Conservation (phyloP, 2,329 filamentous ascomycete genomes). For the Aureobasidium sp. region DNA sequence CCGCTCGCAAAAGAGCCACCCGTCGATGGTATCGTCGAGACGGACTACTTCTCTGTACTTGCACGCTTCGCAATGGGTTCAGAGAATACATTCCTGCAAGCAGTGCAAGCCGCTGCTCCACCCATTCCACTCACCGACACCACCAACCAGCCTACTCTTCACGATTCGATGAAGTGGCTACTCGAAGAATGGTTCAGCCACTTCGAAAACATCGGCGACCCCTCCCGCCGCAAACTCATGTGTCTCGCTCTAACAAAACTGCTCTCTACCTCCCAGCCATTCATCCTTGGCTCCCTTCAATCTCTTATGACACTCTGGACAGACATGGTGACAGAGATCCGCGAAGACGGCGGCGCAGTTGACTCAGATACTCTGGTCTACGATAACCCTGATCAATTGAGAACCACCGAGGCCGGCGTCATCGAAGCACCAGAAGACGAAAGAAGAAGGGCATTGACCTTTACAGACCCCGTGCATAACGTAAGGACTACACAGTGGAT, state of each 20-base stretch:
- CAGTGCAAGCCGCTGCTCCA: constrained; percentile 31
- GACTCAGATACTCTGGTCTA: constrained; percentile 34
- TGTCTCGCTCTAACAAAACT: constrained; percentile 64
- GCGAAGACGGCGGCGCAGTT: constrained; percentile 46
- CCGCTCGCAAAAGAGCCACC: constrained; percentile 62
- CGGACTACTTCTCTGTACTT: constrained; percentile 78
- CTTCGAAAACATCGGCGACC: constrained; percentile 58
- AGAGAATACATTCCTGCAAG: constrained; percentile 56
- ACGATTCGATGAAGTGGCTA: constrained; percentile 37
- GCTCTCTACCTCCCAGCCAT: constrained; percentile 52
- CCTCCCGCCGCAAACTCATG: constrained; percentile 61
- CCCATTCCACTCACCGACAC: constrained; percentile 10
- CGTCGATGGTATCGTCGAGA: constrained; percentile 67
- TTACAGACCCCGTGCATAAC: constrained; percentile 58
- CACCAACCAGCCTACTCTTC: constrained; percentile 17
- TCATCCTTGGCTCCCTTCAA: constrained; percentile 45
- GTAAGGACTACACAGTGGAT: constrained; percentile 59
- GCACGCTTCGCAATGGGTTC: constrained; percentile 68
- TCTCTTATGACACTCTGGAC: constrained; percentile 71
- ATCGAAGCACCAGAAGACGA: constrained; percentile 37
- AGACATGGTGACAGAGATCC: constrained; percentile 56
- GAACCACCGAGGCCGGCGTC: constrained; percentile 4
- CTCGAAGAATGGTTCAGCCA: constrained; percentile 57
- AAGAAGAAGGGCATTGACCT: constrained; percentile 41
- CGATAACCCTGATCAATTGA: constrained; percentile 22